Evolutionary conservation across 2,329 filamentous ascomycete genomes (phyloP).

Genomic region (Botryotinia globosa): DNA sequence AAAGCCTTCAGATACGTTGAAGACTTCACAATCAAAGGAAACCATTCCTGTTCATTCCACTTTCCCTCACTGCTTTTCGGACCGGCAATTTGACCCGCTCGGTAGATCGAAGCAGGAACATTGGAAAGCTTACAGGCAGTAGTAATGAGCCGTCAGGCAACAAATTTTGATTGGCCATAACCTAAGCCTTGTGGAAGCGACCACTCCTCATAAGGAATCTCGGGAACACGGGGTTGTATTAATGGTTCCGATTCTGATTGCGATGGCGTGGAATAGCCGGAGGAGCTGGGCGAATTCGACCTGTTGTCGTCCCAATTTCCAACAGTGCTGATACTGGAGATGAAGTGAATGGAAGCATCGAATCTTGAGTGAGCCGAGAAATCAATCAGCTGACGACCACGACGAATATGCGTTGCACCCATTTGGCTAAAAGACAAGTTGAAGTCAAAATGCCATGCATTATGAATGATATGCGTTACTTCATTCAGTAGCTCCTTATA

Average conservation of each 20-base stretch:
- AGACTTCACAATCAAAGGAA: neutral
- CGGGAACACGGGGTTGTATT: slow-evolving; percentile 36
- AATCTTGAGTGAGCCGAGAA: slow-evolving; percentile 11
- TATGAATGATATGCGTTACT: slow-evolving; percentile 18
- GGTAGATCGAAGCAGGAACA: slow-evolving; percentile 43
- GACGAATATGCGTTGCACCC: neutral
- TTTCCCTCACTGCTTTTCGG: neutral
- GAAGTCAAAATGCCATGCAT: slow-evolving; percentile 42
- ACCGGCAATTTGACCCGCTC: slow-evolving; percentile 50
- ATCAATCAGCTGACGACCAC: slow-evolving; percentile 12
- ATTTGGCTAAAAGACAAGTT: slow-evolving; percentile 40
- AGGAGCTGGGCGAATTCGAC: neutral
- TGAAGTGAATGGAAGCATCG: slow-evolving; percentile 26
- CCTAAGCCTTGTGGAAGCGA: slow-evolving; percentile 17
- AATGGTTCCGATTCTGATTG: neutral
- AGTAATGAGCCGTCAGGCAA: slow-evolving; percentile 43
- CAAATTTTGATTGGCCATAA: slow-evolving; percentile 33
- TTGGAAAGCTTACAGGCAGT: slow-evolving; percentile 39
- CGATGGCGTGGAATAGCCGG: neutral
- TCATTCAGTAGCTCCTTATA: slow-evolving; percentile 15
- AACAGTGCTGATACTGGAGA: slow-evolving; percentile 32
- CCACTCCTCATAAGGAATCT: slow-evolving; percentile 38
- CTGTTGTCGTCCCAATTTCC: neutral
- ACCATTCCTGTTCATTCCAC: slow-evolving; percentile 12
- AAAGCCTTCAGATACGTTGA: neutral